Conservation (phyloP, 441 rosid genomes). For the Croton setiger region DNA sequence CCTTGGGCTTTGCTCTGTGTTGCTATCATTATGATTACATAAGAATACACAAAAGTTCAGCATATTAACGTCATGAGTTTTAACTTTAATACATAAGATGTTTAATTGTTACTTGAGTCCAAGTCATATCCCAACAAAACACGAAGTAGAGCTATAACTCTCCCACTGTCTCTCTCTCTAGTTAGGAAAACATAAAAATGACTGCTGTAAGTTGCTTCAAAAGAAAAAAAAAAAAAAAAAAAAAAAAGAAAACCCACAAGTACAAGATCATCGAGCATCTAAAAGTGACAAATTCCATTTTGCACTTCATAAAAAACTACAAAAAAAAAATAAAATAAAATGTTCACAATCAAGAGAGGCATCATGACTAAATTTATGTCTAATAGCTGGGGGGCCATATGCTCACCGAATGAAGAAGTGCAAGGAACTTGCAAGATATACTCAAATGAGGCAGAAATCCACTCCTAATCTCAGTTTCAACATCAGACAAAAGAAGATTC, state of each 20-base stretch:
- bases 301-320: neutral
- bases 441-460: constrained; percentile 48
- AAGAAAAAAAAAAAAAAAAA: no score
- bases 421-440: constrained; percentile 89
- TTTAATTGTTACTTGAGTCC: neutral
- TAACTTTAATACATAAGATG: neutral
- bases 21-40: no score
- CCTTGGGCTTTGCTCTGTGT: no score
- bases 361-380: neutral
- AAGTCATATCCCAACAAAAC: neutral
- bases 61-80: neutral
- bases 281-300: neutral
- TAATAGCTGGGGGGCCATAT: constrained; percentile 6
- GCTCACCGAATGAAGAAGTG: constrained; percentile 87
- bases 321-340: constrained; percentile 14
- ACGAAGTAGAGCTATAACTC: neutral
- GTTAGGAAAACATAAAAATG: neutral
- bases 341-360: neutral
- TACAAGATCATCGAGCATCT: neutral
- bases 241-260: no score
- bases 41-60: neutral
- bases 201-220: neutral
- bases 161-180: neutral
- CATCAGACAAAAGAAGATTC: constrained; percentile 73
- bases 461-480: constrained; percentile 57